phyloP scores from a whole-genome alignment of 139 green algal genomes.

The Volvox africanus region DNA sequence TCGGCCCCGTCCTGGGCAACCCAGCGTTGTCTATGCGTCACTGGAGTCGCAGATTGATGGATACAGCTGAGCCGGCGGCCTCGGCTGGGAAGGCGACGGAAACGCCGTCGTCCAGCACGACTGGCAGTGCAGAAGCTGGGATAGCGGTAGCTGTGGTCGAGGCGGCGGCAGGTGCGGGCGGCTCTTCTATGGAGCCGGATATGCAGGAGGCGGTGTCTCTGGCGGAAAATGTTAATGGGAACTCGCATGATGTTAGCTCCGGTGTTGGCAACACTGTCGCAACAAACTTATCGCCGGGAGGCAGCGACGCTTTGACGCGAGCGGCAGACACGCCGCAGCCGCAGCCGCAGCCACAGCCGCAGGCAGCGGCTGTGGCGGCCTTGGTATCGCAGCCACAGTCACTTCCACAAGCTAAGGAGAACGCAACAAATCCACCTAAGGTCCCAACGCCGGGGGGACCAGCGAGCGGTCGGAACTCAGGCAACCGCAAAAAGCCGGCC shows the following conservation, averaged over 20 bases:
- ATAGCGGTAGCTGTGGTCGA: background rate
- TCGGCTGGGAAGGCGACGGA: background rate
- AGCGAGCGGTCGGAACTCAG: background rate
- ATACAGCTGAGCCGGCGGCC: background rate
- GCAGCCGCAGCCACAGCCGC: too few species aligned
- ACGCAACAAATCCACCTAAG: too few species aligned
- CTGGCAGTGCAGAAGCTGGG: background rate
- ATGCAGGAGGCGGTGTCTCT: too few species aligned
- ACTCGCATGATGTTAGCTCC: too few species aligned
- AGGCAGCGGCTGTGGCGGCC: too few species aligned
- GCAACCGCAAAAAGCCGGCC: background rate
- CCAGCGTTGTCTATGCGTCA: conserved; percentile 63
- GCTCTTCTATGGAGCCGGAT: too few species aligned
- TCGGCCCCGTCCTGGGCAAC: conserved; percentile 81
- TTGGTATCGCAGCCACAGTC: too few species aligned
- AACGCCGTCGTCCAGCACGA: background rate
- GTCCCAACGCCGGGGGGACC: too few species aligned
- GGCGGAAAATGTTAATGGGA: too few species aligned
- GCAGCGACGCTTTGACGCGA: background rate
- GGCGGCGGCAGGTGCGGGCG: background rate
- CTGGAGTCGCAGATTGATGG: conserved; percentile 46
- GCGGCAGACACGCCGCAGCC: background rate
- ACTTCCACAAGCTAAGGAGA: too few species aligned
- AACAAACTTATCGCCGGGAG: too few species aligned
- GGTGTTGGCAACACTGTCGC: too few species aligned